Conservation (phyloP, 129 eudicot genomes). For the Solidago caesia region DNA sequence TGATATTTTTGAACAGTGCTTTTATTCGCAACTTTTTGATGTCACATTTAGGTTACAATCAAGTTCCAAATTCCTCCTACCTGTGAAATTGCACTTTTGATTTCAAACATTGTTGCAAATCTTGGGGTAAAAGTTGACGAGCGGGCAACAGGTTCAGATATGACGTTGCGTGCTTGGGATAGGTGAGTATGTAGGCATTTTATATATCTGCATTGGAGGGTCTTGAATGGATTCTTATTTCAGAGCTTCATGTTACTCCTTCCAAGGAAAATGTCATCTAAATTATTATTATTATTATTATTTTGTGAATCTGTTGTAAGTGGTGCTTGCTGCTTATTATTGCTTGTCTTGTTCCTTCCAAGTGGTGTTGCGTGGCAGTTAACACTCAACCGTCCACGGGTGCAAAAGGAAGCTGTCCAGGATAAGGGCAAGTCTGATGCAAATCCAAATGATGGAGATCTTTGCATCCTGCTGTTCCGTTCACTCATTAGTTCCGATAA, state of each 20-base stretch:
- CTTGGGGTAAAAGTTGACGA: conserved; percentile 78
- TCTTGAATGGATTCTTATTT: background rate
- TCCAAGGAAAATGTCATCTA: background rate
- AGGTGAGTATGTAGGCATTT: conserved; percentile 40
- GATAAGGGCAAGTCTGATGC: conserved; percentile 30
- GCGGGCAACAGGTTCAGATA: conserved; percentile 65
- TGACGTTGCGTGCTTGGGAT: conserved; percentile 92
- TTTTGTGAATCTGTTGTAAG: conserved; percentile 9
- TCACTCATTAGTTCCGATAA: conserved; percentile 84
- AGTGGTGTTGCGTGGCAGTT: conserved; percentile 99
- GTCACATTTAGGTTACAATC: conserved; percentile 58
- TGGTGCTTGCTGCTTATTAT: conserved; percentile 9
- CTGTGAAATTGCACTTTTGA: conserved; percentile 72
- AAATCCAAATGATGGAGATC: conserved; percentile 48
- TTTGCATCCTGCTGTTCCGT: conserved; percentile 83
- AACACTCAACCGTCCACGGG: conserved; percentile 59
- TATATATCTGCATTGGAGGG: conserved; percentile 6
- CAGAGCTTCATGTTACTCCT: background rate
- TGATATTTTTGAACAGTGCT: background rate
- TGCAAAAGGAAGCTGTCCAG: conserved; percentile 37
- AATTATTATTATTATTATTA: no score
- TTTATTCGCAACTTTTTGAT: conserved; percentile 15
- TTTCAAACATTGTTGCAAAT: conserved; percentile 70
- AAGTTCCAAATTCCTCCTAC: conserved; percentile 87
- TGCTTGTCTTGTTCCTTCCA: conserved; percentile 24